Conservation (phyloP, 2,329 filamentous ascomycete species). For the Epichloe uncinata region DNA sequence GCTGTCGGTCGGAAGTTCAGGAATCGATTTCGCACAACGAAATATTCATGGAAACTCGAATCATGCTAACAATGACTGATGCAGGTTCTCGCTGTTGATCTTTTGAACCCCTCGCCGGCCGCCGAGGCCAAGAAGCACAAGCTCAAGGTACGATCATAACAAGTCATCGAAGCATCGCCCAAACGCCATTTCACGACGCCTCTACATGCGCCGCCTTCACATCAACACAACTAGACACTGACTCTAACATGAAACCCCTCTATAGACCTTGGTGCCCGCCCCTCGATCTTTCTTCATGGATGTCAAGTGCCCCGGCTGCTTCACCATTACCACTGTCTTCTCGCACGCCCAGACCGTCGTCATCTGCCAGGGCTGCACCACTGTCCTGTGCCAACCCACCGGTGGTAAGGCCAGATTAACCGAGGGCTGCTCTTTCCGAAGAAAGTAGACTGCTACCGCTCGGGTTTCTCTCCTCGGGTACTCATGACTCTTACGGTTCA, state of each 20-base stretch:
- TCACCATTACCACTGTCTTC: conserved; percentile 99
- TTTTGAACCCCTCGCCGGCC: conserved; percentile 96
- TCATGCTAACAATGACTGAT: conserved; percentile 32
- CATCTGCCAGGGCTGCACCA: conserved; percentile 99
- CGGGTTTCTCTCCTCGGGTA: conserved; percentile 35
- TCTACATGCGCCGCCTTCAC: background rate
- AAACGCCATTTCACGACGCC: conserved; percentile 7
- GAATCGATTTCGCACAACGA: background rate
- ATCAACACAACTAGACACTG: conserved; percentile 1
- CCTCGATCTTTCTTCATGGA: conserved; percentile 99
- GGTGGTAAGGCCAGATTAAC: conserved; percentile 98
- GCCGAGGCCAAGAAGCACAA: conserved; percentile 99
- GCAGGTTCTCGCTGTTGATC: conserved; percentile 99
- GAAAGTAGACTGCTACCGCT: conserved; percentile 68
- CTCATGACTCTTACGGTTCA: conserved; percentile 36
- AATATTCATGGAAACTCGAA: background rate
- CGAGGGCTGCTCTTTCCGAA: conserved; percentile 99
- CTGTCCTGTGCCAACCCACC: conserved; percentile 98
- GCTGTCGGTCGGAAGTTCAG: conserved; percentile 8
- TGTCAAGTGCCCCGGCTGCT: conserved; percentile 99
- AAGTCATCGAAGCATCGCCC: conserved; percentile 5
- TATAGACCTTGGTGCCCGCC: conserved; percentile 79
- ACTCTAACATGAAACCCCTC: background rate
- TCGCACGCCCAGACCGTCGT: conserved; percentile 99
- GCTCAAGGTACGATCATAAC: conserved; percentile 69